phyloP scores from a whole-genome alignment of 2,329 filamentous ascomycete genomes.

The Trichoderma polysporum region DNA sequence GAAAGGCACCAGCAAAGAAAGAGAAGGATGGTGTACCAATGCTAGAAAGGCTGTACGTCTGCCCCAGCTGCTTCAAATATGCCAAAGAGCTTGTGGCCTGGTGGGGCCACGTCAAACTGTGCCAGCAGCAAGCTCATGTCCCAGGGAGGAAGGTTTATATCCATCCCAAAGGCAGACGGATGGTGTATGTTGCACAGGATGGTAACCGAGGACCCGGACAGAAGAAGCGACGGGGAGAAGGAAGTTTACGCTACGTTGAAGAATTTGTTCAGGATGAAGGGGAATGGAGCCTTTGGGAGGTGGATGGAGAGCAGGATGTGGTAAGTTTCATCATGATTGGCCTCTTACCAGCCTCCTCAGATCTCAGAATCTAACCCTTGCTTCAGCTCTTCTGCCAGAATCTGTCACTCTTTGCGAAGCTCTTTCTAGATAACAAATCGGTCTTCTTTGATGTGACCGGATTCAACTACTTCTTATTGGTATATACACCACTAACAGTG shows the following conservation, averaged over 20 bases:
- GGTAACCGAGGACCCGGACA: slow-evolving; percentile 32
- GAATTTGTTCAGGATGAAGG: slow-evolving; percentile 58
- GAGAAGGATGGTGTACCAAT: slow-evolving; percentile 43
- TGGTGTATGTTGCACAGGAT: slow-evolving; percentile 39
- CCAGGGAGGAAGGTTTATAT: slow-evolving; percentile 75
- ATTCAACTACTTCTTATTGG: slow-evolving; percentile 92
- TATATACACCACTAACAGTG: slow-evolving; percentile 58
- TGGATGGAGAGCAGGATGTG: slow-evolving; percentile 84
- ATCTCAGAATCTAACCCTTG: slow-evolving; percentile 12
- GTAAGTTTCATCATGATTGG: slow-evolving; percentile 43
- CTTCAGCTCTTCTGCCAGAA: slow-evolving; percentile 84
- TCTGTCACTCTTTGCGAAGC: slow-evolving; percentile 90
- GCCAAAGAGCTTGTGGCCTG: slow-evolving; percentile 61
- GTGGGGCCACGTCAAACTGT: slow-evolving; percentile 59
- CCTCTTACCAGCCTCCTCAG: neutral
- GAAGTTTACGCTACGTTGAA: slow-evolving; percentile 41
- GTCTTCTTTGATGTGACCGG: slow-evolving; percentile 96
- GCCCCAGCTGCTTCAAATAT: slow-evolving; percentile 93
- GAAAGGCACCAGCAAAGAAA: slow-evolving; percentile 33
- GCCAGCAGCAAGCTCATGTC: slow-evolving; percentile 48
- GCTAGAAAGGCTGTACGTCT: slow-evolving; percentile 77
- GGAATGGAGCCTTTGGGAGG: slow-evolving; percentile 84
- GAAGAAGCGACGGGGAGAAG: slow-evolving; percentile 41
- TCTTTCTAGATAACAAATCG: slow-evolving; percentile 97
- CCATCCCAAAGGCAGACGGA: slow-evolving; percentile 50